Evolutionary conservation across 345 rosid genomes (phyloP).

Genomic region (Anacardium occidentale): DNA sequence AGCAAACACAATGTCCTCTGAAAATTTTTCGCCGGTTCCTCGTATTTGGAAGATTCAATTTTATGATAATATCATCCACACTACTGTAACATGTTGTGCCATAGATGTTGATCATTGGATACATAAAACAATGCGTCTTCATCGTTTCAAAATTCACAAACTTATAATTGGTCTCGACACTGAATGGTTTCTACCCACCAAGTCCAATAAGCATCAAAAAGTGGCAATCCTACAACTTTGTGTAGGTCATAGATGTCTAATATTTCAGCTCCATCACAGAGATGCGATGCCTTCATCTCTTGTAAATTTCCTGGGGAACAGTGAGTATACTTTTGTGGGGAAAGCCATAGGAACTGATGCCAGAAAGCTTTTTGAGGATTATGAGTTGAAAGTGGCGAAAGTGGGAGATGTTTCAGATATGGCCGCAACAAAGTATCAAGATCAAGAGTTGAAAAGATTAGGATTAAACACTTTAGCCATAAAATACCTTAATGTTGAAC

Average conservation of each 20-base stretch:
- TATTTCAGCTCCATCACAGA: not conserved
- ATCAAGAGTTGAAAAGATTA: too few relatives aligned
- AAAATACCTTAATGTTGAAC: too few relatives aligned
- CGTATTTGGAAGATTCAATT: not conserved
- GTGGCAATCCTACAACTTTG: slow-evolving; percentile 8
- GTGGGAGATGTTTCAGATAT: too few relatives aligned
- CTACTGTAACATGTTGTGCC: not conserved
- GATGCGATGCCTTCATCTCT: not conserved
- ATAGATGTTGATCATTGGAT: not conserved
- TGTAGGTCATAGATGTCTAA: not conserved
- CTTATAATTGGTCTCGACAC: slow-evolving; percentile 12
- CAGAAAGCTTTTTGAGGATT: too few relatives aligned
- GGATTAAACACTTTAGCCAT: too few relatives aligned
- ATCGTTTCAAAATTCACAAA: not conserved
- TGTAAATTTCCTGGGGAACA: too few relatives aligned
- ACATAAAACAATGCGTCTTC: not conserved
- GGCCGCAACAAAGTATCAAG: too few relatives aligned
- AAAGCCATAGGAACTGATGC: too few relatives aligned
- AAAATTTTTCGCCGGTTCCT: not conserved
- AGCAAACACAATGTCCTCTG: too few relatives aligned
- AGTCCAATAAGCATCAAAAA: not conserved
- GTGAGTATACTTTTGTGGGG: too few relatives aligned
- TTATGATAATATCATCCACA: not conserved
- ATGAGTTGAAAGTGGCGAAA: too few relatives aligned
- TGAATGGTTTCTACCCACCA: not conserved